phyloP scores from a whole-genome alignment of 345 rosid genomes.

The rapeseed (Brassica napus) region Da-Ae NC_063444.1:10361001-10361500 shows the following conservation, averaged over 20 bases:
- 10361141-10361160: not conserved
- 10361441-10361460: too few species aligned
- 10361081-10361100: not conserved
- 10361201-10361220: not conserved
- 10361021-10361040: not conserved
- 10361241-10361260: not conserved
- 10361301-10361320: not conserved
- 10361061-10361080: not conserved
- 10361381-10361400: too few species aligned
- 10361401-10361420: too few species aligned
- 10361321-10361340: slow-evolving; percentile 18
- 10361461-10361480: too few species aligned
- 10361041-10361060: not conserved
- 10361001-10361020: not conserved
- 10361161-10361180: not conserved
- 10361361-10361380: slow-evolving; percentile 26
- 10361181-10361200: not conserved
- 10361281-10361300: not conserved
- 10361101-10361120: not conserved
- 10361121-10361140: not conserved
- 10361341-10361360: slow-evolving; percentile 36
- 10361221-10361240: not conserved
- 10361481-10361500: too few species aligned
- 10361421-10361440: too few species aligned
- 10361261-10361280: too few species aligned